Base-by-base conservation (phyloP, 495 filamentous ascomycete species). In the Penicillium crystallinum region DNA sequence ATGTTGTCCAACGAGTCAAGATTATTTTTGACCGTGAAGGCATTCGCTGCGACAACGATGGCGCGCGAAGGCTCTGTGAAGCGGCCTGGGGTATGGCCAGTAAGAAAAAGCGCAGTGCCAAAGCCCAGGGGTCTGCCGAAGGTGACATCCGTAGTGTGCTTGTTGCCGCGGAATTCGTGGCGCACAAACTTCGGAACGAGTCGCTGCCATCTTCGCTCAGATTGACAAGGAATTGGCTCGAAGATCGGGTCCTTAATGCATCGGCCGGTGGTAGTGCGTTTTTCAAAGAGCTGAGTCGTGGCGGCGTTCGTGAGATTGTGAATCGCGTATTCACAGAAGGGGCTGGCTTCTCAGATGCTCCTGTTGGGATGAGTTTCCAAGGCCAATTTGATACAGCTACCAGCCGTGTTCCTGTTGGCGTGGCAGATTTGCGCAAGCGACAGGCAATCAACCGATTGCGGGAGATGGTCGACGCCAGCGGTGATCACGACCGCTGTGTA, bases 101-200 rank as follows among this genome's bases (percentile, higher is more conserved):
- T 54, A 81, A 84, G 18, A 79, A 80, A 67, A 71, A 89, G 72
- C 59, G 77, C 61, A 59, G 76, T 66, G 63, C 72, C 10, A 71
- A 66, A 46, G 64, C 60, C 40, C 65, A 57, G 41, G 74, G 85
- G 43, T 86, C 84, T 39, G 84, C 83, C 10, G 90, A 96, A 61
- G 93, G 93, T 33, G 93, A 98, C 66, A 85, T 98, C 30, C 82
- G 93, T 56, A 89, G 90, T 19, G 81, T 96, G 23, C 87, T 98
- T 76, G 93, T 98, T 8, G 88, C 92, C 7, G 89, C 88, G 23
- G 91, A 98, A 76, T 97, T 91, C 90, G 88, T 93, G 36, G 92
- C 93, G 29, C 80, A 85, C 25, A 89, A 89, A 58, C 70, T 97
- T 30, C 79, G 81, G 54, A 81, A 86, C 12, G 76, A 68, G 50